phyloP scores from a whole-genome alignment of 805 yeast genomes.

The Torulaspora delbrueckii region DNA sequence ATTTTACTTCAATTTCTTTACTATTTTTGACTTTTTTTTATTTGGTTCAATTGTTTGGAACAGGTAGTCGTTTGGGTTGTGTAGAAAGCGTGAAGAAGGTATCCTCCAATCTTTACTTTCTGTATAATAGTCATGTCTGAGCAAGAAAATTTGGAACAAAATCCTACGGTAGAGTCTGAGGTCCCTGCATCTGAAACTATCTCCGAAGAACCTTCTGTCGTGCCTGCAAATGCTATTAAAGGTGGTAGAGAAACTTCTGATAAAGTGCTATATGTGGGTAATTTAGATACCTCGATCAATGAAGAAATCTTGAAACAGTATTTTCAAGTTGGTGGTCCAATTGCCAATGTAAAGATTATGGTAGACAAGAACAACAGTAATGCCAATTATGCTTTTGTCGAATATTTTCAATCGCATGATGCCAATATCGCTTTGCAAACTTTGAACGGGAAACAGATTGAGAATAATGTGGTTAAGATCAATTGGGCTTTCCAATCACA shows the following conservation, averaged over 20 bases:
- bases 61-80: too few species aligned
- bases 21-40: background rate
- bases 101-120: background rate
- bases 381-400: conserved; percentile 79
- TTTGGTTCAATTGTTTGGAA: too few species aligned
- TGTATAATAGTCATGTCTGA: conserved; percentile 5
- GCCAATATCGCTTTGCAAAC: conserved; percentile 61
- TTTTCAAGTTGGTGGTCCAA: conserved; percentile 57
- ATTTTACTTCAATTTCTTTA: background rate
- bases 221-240: conserved; percentile 65
- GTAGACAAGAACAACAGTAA: conserved; percentile 71
- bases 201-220: conserved; percentile 23
- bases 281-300: conserved; percentile 56
- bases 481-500: conserved; percentile 85
- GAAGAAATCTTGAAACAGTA: conserved; percentile 60
- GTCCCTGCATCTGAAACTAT: conserved; percentile 4
- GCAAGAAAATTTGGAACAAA: conserved; percentile 4
- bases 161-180: conserved; percentile 1
- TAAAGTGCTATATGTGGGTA: conserved; percentile 72
- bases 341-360: conserved; percentile 62
- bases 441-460: conserved; percentile 54
- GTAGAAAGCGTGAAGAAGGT: too few species aligned
- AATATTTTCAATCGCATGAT: conserved; percentile 51
- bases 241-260: conserved; percentile 81
- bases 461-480: conserved; percentile 53